Percentiles rank a stretch among this genome's conserved stretches.
Evolutionary conservation across 2,329 filamentous ascomycete genomes (phyloP).

Genomic region (Furcasterigmium furcatum): DNA sequence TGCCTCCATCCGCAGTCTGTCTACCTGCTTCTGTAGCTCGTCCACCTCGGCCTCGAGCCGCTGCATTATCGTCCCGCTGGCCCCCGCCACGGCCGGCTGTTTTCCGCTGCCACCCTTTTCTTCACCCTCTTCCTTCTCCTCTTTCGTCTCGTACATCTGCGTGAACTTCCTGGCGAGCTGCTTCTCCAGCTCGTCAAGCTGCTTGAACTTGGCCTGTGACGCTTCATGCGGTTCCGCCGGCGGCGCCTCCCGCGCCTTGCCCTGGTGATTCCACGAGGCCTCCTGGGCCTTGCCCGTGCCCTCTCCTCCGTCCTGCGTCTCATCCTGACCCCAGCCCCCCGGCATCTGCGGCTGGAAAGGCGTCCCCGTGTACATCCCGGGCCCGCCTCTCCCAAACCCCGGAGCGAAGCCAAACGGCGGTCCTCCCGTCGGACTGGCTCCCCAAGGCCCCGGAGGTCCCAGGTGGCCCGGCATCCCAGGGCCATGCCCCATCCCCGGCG

Average conservation of each 20-base stretch:
- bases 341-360: neutral
- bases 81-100: neutral
- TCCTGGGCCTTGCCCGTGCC: neutral
- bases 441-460: neutral
- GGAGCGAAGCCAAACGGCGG: slow-evolving; percentile 3
- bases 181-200: slow-evolving; percentile 12
- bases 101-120: slow-evolving; percentile 6
- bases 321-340: slow-evolving; percentile 3
- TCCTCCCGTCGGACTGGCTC: neutral
- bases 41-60: slow-evolving; percentile 32
- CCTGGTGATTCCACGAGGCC: neutral
- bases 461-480: too few relatives aligned
- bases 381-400: slow-evolving; percentile 6
- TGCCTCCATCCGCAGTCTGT: slow-evolving; percentile 36
- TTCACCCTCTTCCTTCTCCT: slow-evolving; percentile 12
- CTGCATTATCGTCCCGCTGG: neutral
- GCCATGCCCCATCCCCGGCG: too few relatives aligned
- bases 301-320: neutral
- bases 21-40: slow-evolving; percentile 31
- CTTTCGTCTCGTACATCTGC: slow-evolving; percentile 2
- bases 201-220: slow-evolving; percentile 8
- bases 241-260: neutral
- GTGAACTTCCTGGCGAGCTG: neutral
- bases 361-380: neutral
- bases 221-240: neutral